Evolutionary conservation across 306 rosid species (phyloP), one percentile per base, ranked within the genome.

Genomic region (peach (Prunus persica)): DNA sequence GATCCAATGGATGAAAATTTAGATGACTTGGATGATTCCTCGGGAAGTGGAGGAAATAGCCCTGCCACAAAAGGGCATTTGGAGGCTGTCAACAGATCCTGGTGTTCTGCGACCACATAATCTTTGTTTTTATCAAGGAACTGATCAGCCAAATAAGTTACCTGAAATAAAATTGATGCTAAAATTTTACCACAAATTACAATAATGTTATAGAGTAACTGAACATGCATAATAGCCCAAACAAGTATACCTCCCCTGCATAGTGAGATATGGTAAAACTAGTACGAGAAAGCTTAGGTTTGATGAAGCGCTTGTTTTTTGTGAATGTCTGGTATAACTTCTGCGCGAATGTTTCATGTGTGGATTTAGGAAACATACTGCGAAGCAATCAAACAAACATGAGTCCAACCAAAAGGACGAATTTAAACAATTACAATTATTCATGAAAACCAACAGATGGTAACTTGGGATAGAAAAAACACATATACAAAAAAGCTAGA

Each of bases 301-400:
- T 93, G 86, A 96, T 88, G 34, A 96, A 96, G 65, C 99, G 98
- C 88, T 91, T 96, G 94, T 96, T 86, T 87, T 84, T 92, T 84
- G 88, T 89, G 93, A 96, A 93, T 66, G 98, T 96, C 88, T 93
- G 98, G 83, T 96, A 96, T 84, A 96, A 84, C 86, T 96, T 96
- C 89, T 96, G 99, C 82, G 99, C 80, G 66, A 96, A 96, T 47
- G 99, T 96, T 89, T 96, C 99, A 76, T 96, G 99, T 18, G 99
- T 96, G 50, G 99, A 96, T 87, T 96, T 96, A n/a, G 99, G 99
- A 84, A 96, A 96, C 99, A 96, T 96, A 82, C 99, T 96, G 97
- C 70, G 65, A 89, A 82, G 85, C 60, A 88, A 81, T 46, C 41
- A 77, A 47, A 67, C 58, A 74, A 76, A 61, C 65, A 76, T 87